Base-by-base conservation (phyloP, 345 rosid genomes). In the Hibiscus tridactylites region DNA sequence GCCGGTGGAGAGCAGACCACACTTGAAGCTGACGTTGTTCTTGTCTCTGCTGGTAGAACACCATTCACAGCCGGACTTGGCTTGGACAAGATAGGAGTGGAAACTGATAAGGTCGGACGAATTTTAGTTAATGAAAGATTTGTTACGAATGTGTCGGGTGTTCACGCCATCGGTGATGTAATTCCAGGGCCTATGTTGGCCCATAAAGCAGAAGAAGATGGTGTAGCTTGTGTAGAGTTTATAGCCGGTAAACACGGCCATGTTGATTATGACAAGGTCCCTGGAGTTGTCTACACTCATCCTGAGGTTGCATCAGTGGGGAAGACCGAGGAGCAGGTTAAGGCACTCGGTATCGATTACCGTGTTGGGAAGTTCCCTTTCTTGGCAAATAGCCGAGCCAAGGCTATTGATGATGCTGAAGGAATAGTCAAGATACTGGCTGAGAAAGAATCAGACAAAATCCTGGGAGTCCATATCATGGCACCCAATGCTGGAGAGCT, bases 171-270 rank as follows among this genome's bases (percentile, higher is more conserved):
- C 42, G 99, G 98, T 11, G 99, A 95, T 85, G 99, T 90, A 58
- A 92, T 95, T 80, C 99, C 98, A 21, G 98, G 99, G 70, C 99
- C 99, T 6, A 90, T 95, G 99, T 70, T 95, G 61, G 99, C 99
- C 33, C 99, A 95, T 85, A 95, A 95, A 84, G 99, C 99, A 0
- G 99, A 95, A 82, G 99, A 92, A 76, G 99, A 92, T 42, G 99
- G 98, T 11, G 85, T 95, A 13, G 99, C 99, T 21, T 21, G 24
- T 21, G 24, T 21, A 21, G 24, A 21, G 24, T 21, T 21, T 21
- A 21, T 21, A 21, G 97, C 99, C 21, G 99, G 97, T 73, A 92
- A 92, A 75, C 91, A 89, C 10, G 99, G 96, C 44, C 97, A 95
- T 73, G 96, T 95, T 49, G 97, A 95, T 83, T 95, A 95, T 46